phyloP scores from a whole-genome alignment of 2,329 filamentous ascomycete genomes.

The Colletotrichum endophyticum region DNA sequence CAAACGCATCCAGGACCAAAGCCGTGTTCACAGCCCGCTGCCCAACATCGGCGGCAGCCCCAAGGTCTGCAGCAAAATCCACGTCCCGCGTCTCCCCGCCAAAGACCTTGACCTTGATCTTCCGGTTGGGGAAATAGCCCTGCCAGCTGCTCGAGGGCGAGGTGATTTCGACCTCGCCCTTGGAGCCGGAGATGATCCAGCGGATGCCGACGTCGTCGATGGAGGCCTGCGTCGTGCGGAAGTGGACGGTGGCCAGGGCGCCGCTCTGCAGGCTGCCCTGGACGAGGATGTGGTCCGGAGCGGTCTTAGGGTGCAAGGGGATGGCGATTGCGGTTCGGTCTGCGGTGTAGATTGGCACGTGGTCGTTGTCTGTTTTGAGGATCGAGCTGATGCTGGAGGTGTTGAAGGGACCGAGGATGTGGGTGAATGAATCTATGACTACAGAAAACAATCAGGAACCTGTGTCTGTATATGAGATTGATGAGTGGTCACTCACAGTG shows the following conservation, averaged over 20 bases:
- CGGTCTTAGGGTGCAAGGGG: slow-evolving; percentile 27
- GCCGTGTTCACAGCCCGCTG: slow-evolving; percentile 22
- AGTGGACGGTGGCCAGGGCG: slow-evolving; percentile 31
- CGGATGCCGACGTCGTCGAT: slow-evolving; percentile 28
- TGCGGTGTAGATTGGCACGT: slow-evolving; percentile 24
- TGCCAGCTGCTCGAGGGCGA: slow-evolving; percentile 21
- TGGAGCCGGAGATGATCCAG: slow-evolving; percentile 40
- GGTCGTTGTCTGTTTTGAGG: slow-evolving; percentile 27
- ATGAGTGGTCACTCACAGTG: slow-evolving; percentile 27
- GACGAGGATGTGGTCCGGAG: slow-evolving; percentile 38
- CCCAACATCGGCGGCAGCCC: slow-evolving; percentile 7
- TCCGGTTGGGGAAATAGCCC: not conserved
- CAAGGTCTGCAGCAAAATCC: slow-evolving; percentile 13
- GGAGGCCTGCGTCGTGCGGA: slow-evolving; percentile 22
- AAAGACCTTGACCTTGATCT: slow-evolving; percentile 22
- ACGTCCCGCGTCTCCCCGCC: slow-evolving; percentile 3
- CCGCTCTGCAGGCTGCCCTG: slow-evolving; percentile 35
- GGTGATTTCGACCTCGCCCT: slow-evolving; percentile 37
- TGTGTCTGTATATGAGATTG: fast-evolving
- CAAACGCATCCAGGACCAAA: slow-evolving; percentile 25
- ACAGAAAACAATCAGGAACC: not conserved
- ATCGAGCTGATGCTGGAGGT: slow-evolving; percentile 29
- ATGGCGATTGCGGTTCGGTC: slow-evolving; percentile 25
- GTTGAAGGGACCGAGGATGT: slow-evolving; percentile 36
- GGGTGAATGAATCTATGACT: slow-evolving; percentile 37